Evolutionary conservation across 352 stramenopile species (phyloP), one percentile per base, ranked within the genome.

Genomic region (Pythium folliculosum): DNA sequence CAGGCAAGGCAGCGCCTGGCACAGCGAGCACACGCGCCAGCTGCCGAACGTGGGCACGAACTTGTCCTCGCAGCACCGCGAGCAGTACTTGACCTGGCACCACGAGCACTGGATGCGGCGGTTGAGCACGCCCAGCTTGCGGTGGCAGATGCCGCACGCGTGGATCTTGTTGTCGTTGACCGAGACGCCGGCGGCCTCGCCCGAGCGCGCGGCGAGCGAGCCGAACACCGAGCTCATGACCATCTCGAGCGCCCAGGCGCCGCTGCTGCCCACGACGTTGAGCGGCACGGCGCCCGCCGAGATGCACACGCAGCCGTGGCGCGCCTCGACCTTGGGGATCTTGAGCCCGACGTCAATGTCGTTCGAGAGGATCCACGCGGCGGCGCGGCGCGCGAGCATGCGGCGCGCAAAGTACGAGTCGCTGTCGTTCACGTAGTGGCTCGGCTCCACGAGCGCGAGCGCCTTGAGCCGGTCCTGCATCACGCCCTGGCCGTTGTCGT

Each of bases 21-120:
- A 95, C 57, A 93, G 60, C 23, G 82, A 89, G 65, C 86, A 95
- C 17, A 95, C 85, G 32, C 84, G 79, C 86, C 83, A 93, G 59
- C 77, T 88, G 8, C 83, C 84, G 55, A 95, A 95, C 0, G 66
- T 67, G 40, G 83, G 77, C n/a, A 92, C 84, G 40, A 91, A 89
- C 69, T 95, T 95, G 72, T 95, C 86, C 56, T 93, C 86, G 51
- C 86, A 95, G 69, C 86, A 95, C 16, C 79, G 78, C 67, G 80
- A 90, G 59, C 86, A 95, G 73, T 93, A 90, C 73, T 93, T 93
- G 72, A 93, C 86, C 59, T 95, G 78, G 59, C 86, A 95, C 86
- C 86, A 95, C 27, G 83, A 80, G 68, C 86, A 95, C 71, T 84
- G 80, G 38, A 92, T 88, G 17, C 85, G 76, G 50, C 86, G 80